Conservation (phyloP, 805 yeast species). For the Candida boidinii region DNA sequence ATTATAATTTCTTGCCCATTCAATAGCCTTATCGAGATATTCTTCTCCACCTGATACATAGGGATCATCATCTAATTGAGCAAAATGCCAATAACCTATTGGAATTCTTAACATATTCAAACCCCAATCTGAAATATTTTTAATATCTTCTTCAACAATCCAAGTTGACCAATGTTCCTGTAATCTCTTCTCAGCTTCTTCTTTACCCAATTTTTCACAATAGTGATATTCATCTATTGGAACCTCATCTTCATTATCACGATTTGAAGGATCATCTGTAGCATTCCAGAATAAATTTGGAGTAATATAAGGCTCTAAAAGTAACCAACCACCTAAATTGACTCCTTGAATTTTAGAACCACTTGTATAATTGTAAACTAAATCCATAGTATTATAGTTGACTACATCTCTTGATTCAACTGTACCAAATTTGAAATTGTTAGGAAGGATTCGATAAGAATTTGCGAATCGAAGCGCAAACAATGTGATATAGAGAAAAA, state of each 20-base stretch:
- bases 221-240: constrained; percentile 84
- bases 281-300: constrained; percentile 62
- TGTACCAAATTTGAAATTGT: too few relatives aligned
- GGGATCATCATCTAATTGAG: constrained; percentile 57
- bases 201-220: constrained; percentile 51
- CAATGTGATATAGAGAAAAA: too few relatives aligned
- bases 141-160: constrained; percentile 67
- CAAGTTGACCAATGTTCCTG: constrained; percentile 72
- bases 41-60: constrained; percentile 75
- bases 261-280: constrained; percentile 22
- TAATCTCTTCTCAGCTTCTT: constrained; percentile 42
- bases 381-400: constrained; percentile 3
- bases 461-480: too few relatives aligned
- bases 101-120: constrained; percentile 86
- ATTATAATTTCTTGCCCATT: constrained; percentile 57
- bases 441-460: too few relatives aligned
- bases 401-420: too few relatives aligned
- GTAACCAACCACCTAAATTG: constrained; percentile 86
- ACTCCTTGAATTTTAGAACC: constrained; percentile 40
- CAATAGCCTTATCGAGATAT: constrained; percentile 68
- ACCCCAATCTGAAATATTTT: constrained; percentile 49
- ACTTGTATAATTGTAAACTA: constrained; percentile 12
- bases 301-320: constrained; percentile 78
- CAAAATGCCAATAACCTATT: constrained; percentile 91
- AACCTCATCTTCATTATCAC: constrained; percentile 28